Evolutionary conservation across 306 rosid species (phyloP).

Genomic region (Begonia peltatifolia): DNA sequence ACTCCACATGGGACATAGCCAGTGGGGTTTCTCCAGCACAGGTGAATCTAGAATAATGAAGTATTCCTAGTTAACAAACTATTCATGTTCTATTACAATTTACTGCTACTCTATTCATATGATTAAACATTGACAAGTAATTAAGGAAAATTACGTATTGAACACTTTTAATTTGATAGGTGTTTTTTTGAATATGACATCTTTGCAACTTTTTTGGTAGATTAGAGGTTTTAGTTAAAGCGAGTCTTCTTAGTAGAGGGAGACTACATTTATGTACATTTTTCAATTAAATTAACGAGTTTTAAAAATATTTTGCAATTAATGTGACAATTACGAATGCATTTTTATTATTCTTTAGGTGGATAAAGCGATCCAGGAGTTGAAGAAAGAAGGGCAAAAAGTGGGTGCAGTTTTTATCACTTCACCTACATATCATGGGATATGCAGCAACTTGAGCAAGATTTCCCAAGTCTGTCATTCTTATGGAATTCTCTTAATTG

Average conservation of each 20-base stretch:
- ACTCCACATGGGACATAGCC: slow-evolving; percentile 57
- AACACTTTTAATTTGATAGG: too few relatives aligned
- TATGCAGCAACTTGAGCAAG: slow-evolving; percentile 52
- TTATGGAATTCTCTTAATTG: slow-evolving; percentile 57
- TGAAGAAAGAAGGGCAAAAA: slow-evolving; percentile 43
- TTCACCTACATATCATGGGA: slow-evolving; percentile 79
- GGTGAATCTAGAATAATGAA: slow-evolving; percentile 22
- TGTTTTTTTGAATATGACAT: too few relatives aligned
- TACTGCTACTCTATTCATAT: too few relatives aligned
- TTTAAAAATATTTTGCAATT: too few relatives aligned
- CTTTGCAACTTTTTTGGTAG: too few relatives aligned
- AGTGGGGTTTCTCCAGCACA: slow-evolving; percentile 48
- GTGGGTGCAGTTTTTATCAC: slow-evolving; percentile 68
- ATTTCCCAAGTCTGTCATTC: slow-evolving; percentile 65
- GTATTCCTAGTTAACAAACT: too few relatives aligned
- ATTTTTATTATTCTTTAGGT: slow-evolving; percentile 32
- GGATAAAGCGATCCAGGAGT: slow-evolving; percentile 41
- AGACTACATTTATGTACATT: too few relatives aligned
- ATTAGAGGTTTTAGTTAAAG: too few relatives aligned
- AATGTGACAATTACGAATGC: too few relatives aligned
- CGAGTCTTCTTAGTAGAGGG: too few relatives aligned
- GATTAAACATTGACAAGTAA: neutral
- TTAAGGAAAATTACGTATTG: neutral
- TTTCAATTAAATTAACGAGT: too few relatives aligned
- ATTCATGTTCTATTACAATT: too few relatives aligned